phyloP scores from a whole-genome alignment of 176 grass and related monocot species.

The Metroxylon sagu region DNA sequence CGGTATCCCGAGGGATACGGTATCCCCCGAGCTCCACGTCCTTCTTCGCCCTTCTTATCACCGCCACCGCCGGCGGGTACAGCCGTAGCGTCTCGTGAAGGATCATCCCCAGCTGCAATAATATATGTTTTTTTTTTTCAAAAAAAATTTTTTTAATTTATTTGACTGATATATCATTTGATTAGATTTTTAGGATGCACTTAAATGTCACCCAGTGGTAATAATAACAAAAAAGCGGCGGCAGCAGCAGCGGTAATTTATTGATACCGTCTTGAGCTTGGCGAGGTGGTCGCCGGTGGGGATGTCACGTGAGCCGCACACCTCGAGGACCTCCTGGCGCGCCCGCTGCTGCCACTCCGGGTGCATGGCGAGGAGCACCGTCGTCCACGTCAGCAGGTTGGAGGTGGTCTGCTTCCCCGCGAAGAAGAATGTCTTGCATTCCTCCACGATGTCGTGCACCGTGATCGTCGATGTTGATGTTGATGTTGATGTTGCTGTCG shows the following conservation, averaged over 20 bases:
- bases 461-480: conserved; percentile 25
- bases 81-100: conserved; percentile 62
- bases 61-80: conserved; percentile 78
- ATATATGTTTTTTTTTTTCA: no score
- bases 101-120: conserved; percentile 63
- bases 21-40: conserved; percentile 47
- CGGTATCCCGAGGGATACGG: conserved; percentile 48
- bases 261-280: conserved; percentile 58
- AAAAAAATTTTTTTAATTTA: no score
- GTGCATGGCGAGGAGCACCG: conserved; percentile 93
- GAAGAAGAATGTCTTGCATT: conserved; percentile 99
- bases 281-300: conserved; percentile 69
- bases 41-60: conserved; percentile 53
- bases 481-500: not conserved
- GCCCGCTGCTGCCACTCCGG: conserved; percentile 82
- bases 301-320: conserved; percentile 52
- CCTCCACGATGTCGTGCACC: conserved; percentile 73
- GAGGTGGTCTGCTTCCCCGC: conserved; percentile 95
- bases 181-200: no score
- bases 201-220: not conserved
- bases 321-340: conserved; percentile 49
- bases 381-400: conserved; percentile 74
- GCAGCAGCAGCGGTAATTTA: no score
- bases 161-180: no score
- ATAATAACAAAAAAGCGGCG: not conserved